Base-by-base conservation (phyloP, 805 yeast genomes). In the Nakazawaea molendinolei region DNA sequence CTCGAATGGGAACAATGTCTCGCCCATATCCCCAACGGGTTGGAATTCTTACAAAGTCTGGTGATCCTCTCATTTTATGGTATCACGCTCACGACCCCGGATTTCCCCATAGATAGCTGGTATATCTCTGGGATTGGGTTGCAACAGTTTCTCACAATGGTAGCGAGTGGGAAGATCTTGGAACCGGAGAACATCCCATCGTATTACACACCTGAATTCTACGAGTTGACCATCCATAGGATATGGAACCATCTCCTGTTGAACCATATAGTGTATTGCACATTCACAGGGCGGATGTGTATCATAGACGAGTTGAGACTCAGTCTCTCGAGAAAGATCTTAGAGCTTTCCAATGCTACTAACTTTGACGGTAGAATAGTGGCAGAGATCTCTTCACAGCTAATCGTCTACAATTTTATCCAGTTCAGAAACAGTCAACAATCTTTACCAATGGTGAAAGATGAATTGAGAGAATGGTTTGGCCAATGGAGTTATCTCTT, bases 301-400 rank as follows among this genome's bases (percentile, higher is more conserved):
- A 55, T 77, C 18, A 49, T 79, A 3, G 83, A 77, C 46, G 76
- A 69, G 42, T 60, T 67, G 22, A 58, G 82, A 23, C 50, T 77
- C 28, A 70, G 67, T 38, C 63, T 69, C 36, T 72, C 81, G 32
- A 65, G 73, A 8, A 64, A 71, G 17, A 67, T 78, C 1, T 57
- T 79, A 33, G 73, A 76, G 26, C 55, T 74, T 25, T 63, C 77
- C 4, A 62, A 72, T 23, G 74, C 87, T 2, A 79, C 87, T 5
- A 80, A 81, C 49, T 84, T 83, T 52, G 95, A 84, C 51, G 86
- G 84, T n/a, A 58, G 92, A 40, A 80, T 84, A 75, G 79, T 82
- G 6, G 79, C 86, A 27, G 94, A 84, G 53, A 74, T 81, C 34
- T 71, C 77, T 14, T 63, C 81, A 8, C 74, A 79, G 36, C 52